A percentile compares a stretch with the other conserved stretches of the same genome.
phyloP scores from a whole-genome alignment of 768 basidiomycete species.

The Lentinus tigrinus region DNA sequence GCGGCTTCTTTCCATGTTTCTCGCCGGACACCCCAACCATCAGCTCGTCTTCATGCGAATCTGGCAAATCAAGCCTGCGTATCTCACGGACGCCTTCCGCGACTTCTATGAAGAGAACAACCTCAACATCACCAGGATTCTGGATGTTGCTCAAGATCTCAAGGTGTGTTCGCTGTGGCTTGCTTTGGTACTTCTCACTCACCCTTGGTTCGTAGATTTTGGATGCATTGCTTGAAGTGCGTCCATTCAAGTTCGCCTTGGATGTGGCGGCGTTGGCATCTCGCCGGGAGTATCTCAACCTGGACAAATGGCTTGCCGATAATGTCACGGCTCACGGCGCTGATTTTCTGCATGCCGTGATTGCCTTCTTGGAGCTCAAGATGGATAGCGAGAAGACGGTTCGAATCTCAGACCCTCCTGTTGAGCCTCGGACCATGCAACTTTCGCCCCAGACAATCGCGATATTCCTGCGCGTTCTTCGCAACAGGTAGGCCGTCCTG shows the following conservation, averaged over 20 bases:
- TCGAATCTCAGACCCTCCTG: conserved; percentile 72
- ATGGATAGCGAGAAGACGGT: conserved; percentile 85
- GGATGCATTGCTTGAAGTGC: conserved; percentile 87
- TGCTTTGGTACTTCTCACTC: neutral
- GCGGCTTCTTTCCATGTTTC: conserved; percentile 84
- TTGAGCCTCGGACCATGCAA: conserved; percentile 80
- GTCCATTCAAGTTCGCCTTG: conserved; percentile 85
- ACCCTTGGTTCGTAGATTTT: conserved; percentile 60
- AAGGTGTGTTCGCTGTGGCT: conserved; percentile 53
- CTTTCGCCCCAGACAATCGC: conserved; percentile 87
- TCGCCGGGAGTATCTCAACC: conserved; percentile 88
- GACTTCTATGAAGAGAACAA: conserved; percentile 92
- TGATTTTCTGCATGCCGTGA: conserved; percentile 84
- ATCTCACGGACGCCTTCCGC: conserved; percentile 84
- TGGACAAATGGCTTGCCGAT: conserved; percentile 95
- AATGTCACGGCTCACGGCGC: conserved; percentile 79
- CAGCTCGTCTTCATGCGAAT: conserved; percentile 97
- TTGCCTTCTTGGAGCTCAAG: conserved; percentile 89
- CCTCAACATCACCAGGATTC: conserved; percentile 88
- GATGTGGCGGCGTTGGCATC: conserved; percentile 95
- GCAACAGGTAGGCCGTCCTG: conserved; percentile 62
- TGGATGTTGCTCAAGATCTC: conserved; percentile 94
- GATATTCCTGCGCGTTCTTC: conserved; percentile 86
- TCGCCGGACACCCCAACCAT: conserved; percentile 90
- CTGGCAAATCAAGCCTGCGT: conserved; percentile 86